These are phyloP conservation scores for Chlorophyllum brunneum DNA, from an alignment of 768 basidiomycete species.

Conservation along the genomic window DNA sequence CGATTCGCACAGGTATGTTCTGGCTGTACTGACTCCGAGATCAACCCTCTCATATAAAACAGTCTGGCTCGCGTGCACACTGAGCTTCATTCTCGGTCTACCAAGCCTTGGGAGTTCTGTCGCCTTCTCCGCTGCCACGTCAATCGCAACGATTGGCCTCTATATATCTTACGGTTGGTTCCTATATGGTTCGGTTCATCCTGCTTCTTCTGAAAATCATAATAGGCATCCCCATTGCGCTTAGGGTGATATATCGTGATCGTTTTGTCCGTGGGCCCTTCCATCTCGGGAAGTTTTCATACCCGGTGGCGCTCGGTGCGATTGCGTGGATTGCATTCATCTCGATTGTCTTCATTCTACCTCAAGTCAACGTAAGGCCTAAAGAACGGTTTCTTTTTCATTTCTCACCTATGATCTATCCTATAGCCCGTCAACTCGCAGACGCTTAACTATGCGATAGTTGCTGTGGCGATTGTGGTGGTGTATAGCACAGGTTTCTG, in stretches of 20 bases:
- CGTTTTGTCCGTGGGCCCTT: conserved; percentile 67
- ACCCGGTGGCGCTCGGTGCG: conserved; percentile 51
- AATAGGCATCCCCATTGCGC: conserved; percentile 64
- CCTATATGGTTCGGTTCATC: background rate
- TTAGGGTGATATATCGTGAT: conserved; percentile 58
- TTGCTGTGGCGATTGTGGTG: conserved; percentile 73
- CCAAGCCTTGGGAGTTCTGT: conserved; percentile 72
- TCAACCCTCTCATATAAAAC: background rate
- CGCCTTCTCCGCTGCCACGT: conserved; percentile 59
- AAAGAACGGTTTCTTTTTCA: background rate
- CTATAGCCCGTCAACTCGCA: conserved; percentile 60
- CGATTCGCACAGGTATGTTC: conserved; percentile 58
- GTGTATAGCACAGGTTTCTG: conserved; percentile 65
- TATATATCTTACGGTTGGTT: conserved; percentile 68
- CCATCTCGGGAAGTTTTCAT: conserved; percentile 63
- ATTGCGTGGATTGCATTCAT: conserved; percentile 73
- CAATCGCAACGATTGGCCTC: conserved; percentile 71
- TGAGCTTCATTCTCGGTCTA: conserved; percentile 71
- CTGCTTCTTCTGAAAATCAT: background rate
- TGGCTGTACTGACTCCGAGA: background rate
- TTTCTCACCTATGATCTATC: background rate
- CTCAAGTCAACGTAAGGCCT: conserved; percentile 51
- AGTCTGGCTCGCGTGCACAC: conserved; percentile 78
- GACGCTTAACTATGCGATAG: conserved; percentile 72
- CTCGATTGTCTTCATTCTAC: conserved; percentile 69